Base-by-base conservation (phyloP, 78 protist species). In the Polysphondylium violaceum region DNA sequence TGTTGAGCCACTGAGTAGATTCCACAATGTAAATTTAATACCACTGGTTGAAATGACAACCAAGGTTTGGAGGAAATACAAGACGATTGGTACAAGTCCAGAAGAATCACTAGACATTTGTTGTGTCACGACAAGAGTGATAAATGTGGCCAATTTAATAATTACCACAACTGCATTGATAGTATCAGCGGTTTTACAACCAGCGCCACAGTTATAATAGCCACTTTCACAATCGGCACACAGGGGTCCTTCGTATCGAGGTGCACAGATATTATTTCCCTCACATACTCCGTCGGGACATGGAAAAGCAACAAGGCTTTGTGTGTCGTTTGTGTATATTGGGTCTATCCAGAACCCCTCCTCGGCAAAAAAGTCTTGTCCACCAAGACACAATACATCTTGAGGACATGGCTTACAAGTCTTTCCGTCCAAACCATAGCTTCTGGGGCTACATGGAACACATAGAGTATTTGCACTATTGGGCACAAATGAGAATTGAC, bases 121-220 rank as follows among this genome's bases (percentile, higher is more conserved):
- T 83, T 83, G 91, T 9, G 50, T 19, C 0, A 83, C 47, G 19
- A 83, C 91, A 67, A 83, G 29, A 5, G 56, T 33, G 12, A 69
- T 31, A 27, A 69, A 83, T 1, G 29, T 33, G 2, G 69, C 9
- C 0, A 83, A n/a, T 27, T 69, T 83, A 2, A 73, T 9, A 3
- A 16, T 14, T 14, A 83, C 33, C 6, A 83, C 43, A 1, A 71
- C 35, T 19, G 8, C 14, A 29, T 83, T 58, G 0, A 59, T 38
- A 17, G 44, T 5, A 6, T 43, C 53, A 6, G 21, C 61, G 14
- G 67, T 12, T 58, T 69, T 83, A 29, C 91, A 83, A 1, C 91
- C 91, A 4, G 79, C 35, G 14, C 91, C 91, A 58, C 91, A 83
- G 36, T 83, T 83, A n/a, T 83, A 83, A 40, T 69, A 83, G 1